These are phyloP conservation scores for Candida koratica DNA, from an alignment of 805 yeast genomes.

Conservation along the genomic window DNA sequence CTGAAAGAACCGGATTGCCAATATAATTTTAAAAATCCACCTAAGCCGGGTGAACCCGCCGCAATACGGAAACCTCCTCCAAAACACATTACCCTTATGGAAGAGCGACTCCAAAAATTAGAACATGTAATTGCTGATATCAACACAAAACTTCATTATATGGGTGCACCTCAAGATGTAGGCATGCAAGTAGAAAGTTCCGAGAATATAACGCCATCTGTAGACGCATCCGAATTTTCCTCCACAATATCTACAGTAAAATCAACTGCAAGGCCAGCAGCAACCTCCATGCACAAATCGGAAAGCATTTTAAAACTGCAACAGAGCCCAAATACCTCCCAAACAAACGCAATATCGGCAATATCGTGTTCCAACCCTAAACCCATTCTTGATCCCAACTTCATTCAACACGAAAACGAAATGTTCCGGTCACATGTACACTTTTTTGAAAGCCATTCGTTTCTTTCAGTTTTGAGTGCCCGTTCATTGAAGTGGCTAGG, in stretches of 20 bases:
- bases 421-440: constrained; percentile 15
- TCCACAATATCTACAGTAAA: too few relatives aligned
- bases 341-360: too few relatives aligned
- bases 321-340: too few relatives aligned
- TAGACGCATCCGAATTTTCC: too few relatives aligned
- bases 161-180: constrained; percentile 1
- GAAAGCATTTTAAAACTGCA: too few relatives aligned
- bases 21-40: too few relatives aligned
- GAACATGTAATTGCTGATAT: constrained; percentile 21
- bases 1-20: constrained; percentile 20
- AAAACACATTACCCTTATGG: constrained; percentile 18
- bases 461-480: constrained; percentile 31
- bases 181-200: too few relatives aligned
- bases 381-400: background rate
- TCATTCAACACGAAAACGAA: constrained; percentile 1
- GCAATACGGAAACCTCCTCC: too few relatives aligned
- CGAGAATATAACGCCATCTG: too few relatives aligned
- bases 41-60: too few relatives aligned
- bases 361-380: constrained; percentile 1
- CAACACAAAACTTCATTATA: constrained; percentile 19
- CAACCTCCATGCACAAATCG: too few relatives aligned
- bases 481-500: constrained; percentile 33
- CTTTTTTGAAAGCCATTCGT: constrained; percentile 36
- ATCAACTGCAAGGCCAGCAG: too few relatives aligned
- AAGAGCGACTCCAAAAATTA: constrained; percentile 19